These are phyloP conservation scores for Suillus brevipes DNA, from an alignment of 768 basidiomycete species.

Conservation along the genomic window DNA sequence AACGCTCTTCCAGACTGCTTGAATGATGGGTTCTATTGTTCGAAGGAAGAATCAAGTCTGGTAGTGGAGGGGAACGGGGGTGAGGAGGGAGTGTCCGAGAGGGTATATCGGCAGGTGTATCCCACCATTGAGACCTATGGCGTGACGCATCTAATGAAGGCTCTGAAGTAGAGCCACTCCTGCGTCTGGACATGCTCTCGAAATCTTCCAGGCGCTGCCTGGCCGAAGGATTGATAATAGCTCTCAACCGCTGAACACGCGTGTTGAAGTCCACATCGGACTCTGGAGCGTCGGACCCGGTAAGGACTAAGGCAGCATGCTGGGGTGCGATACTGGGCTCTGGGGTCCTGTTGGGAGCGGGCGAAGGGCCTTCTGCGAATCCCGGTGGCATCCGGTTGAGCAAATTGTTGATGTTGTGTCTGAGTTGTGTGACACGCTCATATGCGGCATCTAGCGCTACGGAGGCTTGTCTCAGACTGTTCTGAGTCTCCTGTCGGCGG, in stretches of 20 bases:
- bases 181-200: conserved; percentile 20
- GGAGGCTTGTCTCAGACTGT: conserved; percentile 50
- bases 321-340: conserved; percentile 30
- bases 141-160: neutral
- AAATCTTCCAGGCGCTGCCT: conserved; percentile 36
- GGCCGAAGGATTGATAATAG: conserved; percentile 30
- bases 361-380: conserved; percentile 13
- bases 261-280: conserved; percentile 28
- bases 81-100: conserved; percentile 12
- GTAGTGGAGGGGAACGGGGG: conserved; percentile 32
- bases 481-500: conserved; percentile 29
- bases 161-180: conserved; percentile 10
- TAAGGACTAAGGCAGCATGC: conserved; percentile 33
- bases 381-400: conserved; percentile 41
- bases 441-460: conserved; percentile 56
- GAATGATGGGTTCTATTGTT: conserved; percentile 5
- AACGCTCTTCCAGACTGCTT: conserved; percentile 15
- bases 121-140: conserved; percentile 16
- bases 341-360: conserved; percentile 11
- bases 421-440: conserved; percentile 53
- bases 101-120: conserved; percentile 12
- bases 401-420: conserved; percentile 49
- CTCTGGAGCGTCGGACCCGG: conserved; percentile 20
- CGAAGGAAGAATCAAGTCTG: conserved; percentile 26
- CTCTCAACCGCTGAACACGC: conserved; percentile 29